A percentile compares a stretch with the other conserved stretches of the same genome.
Conservation (phyloP, 108 stramenopile species). For the Mediolabrus comicus region DNA sequence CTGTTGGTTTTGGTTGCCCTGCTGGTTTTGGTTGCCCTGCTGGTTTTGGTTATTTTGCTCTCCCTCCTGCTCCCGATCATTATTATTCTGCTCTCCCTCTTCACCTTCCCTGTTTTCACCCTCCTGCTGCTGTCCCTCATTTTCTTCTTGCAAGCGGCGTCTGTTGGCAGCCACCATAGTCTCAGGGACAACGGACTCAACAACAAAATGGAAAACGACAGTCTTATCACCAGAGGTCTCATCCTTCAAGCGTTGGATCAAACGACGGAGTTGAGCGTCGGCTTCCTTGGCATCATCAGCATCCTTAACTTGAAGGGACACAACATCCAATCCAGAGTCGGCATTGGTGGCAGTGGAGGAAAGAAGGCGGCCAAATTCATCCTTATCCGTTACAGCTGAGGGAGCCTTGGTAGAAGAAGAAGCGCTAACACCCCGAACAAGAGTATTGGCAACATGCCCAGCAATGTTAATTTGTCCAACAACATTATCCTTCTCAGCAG, state of each 20-base stretch:
- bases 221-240: slow-evolving; percentile 46
- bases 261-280: slow-evolving; percentile 53
- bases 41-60: background rate
- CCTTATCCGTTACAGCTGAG: slow-evolving; percentile 9
- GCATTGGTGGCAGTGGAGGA: slow-evolving; percentile 29
- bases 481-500: slow-evolving; percentile 19
- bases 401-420: slow-evolving; percentile 1
- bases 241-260: slow-evolving; percentile 52
- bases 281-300: slow-evolving; percentile 46
- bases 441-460: slow-evolving; percentile 38
- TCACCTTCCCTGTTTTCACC: slow-evolving; percentile 22
- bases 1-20: slow-evolving; percentile 18
- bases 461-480: slow-evolving; percentile 65
- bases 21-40: slow-evolving; percentile 1
- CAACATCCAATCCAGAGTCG: slow-evolving; percentile 47
- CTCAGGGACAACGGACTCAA: slow-evolving; percentile 34
- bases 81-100: slow-evolving; percentile 18
- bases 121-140: background rate
- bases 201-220: slow-evolving; percentile 74
- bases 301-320: slow-evolving; percentile 52
- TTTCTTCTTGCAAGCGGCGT: slow-evolving; percentile 59
- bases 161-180: slow-evolving; percentile 15
- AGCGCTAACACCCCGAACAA: slow-evolving; percentile 11
- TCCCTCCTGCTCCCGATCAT: background rate
- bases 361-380: slow-evolving; percentile 18